Conservation (phyloP, 176 grass and related monocot species). For the Puya raimondii region DNA sequence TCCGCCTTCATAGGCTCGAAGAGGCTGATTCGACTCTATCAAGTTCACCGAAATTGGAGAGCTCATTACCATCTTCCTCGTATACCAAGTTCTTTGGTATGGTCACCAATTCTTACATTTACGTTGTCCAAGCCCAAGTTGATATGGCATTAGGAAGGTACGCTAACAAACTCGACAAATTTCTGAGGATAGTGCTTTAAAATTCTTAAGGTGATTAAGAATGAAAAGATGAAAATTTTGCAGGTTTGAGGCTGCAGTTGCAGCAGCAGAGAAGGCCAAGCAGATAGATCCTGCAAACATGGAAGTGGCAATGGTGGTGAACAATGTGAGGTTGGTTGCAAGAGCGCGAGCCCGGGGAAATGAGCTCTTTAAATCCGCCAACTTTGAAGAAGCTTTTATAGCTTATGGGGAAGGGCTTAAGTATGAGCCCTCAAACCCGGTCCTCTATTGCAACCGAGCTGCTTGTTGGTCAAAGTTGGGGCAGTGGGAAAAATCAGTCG, state of each 20-base stretch:
- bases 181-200: neutral
- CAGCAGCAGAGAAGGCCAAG: constrained; percentile 69
- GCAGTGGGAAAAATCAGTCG: constrained; percentile 69
- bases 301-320: constrained; percentile 47
- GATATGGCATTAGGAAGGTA: constrained; percentile 94
- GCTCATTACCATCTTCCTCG: constrained; percentile 26
- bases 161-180: constrained; percentile 17
- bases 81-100: constrained; percentile 51
- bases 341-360: constrained; percentile 76
- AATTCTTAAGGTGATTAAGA: constrained; percentile 4
- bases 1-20: constrained; percentile 60
- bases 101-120: constrained; percentile 52
- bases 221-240: constrained; percentile 22
- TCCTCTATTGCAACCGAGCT: constrained; percentile 87
- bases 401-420: constrained; percentile 94
- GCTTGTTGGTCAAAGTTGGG: constrained; percentile 86
- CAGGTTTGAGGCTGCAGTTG: constrained; percentile 82
- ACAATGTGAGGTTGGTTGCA: constrained; percentile 70
- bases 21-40: constrained; percentile 68
- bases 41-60: constrained; percentile 44
- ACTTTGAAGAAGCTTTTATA: constrained; percentile 72
- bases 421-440: constrained; percentile 67
- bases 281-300: constrained; percentile 50
- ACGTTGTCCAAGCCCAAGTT: constrained; percentile 68
- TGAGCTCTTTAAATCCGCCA: constrained; percentile 75